These are phyloP conservation scores for Penstemon barbatus DNA, from an alignment of 257 asterid species.

Conservation along the genomic window DNA sequence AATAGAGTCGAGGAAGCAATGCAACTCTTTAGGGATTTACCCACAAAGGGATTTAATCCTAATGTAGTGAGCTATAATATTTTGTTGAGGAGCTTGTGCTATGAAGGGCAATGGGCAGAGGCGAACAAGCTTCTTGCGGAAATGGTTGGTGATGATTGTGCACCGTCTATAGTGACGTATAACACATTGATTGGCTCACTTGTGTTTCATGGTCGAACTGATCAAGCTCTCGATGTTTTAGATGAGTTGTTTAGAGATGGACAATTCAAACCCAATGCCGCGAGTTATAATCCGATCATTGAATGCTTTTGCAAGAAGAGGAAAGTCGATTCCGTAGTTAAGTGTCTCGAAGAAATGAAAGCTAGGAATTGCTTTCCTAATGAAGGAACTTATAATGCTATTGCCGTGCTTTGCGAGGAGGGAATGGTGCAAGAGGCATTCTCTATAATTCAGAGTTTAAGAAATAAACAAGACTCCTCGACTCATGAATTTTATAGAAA, in stretches of 20 bases:
- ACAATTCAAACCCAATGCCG: slow-evolving; percentile 61
- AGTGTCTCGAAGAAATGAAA: slow-evolving; percentile 64
- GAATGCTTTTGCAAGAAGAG: slow-evolving; percentile 62
- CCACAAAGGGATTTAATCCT: slow-evolving; percentile 67
- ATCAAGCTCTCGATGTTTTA: slow-evolving; percentile 67
- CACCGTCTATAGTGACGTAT: slow-evolving; percentile 74
- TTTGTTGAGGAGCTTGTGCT: slow-evolving; percentile 79
- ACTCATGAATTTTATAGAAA: slow-evolving; percentile 55
- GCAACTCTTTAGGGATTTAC: slow-evolving; percentile 62
- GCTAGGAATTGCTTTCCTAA: slow-evolving; percentile 56
- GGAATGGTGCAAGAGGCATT: slow-evolving; percentile 69
- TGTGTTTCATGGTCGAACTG: slow-evolving; percentile 64
- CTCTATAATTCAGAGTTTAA: slow-evolving; percentile 61
- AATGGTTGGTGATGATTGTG: slow-evolving; percentile 71
- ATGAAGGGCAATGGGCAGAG: slow-evolving; percentile 76
- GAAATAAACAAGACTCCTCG: slow-evolving; percentile 47
- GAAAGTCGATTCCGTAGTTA: slow-evolving; percentile 55
- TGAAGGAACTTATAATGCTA: slow-evolving; percentile 78
- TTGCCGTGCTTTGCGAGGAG: slow-evolving; percentile 71
- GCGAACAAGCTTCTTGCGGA: slow-evolving; percentile 73
- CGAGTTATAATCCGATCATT: slow-evolving; percentile 76
- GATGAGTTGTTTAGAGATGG: slow-evolving; percentile 63
- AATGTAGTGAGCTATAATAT: slow-evolving; percentile 88
- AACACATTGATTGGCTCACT: slow-evolving; percentile 71
- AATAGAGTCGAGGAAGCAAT: slow-evolving; percentile 77